Conservation (phyloP, 2,329 filamentous ascomycete species). For the Macrophomina tecta region DNA sequence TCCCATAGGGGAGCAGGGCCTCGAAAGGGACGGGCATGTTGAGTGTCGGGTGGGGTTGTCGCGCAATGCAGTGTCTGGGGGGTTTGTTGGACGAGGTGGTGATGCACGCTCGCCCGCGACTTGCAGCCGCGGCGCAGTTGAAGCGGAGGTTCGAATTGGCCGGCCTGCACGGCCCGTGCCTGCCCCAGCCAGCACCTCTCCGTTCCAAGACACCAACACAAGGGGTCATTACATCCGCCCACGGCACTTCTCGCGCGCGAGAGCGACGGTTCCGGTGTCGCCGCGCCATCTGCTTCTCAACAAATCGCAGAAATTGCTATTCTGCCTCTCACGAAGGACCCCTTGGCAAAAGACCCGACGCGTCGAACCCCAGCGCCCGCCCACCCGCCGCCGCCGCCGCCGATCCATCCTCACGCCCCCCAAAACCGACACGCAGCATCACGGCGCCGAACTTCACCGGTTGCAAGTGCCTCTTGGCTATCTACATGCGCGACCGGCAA, state of each 20-base stretch:
- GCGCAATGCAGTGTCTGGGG: constrained; percentile 6
- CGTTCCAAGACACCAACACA: constrained; percentile 25
- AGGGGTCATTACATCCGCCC: constrained; percentile 27
- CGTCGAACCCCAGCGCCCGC: constrained; percentile 20
- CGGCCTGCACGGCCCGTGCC: constrained; percentile 14
- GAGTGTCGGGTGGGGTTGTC: neutral
- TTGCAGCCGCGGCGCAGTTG: too few relatives aligned
- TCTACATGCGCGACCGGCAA: constrained; percentile 17
- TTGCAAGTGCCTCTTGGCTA: neutral
- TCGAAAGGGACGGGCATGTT: constrained; percentile 72
- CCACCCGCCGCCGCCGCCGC: constrained; percentile 22
- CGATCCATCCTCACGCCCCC: constrained; percentile 17
- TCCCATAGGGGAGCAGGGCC: constrained; percentile 67
- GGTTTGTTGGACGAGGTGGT: neutral
- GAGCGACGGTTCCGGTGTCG: constrained; percentile 43
- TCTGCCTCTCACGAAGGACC: constrained; percentile 28
- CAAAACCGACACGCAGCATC: constrained; percentile 22
- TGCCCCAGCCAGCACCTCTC: constrained; percentile 24
- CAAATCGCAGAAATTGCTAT: constrained; percentile 41
- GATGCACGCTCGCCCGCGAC: neutral
- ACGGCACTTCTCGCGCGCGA: constrained; percentile 37
- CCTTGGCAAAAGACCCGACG: neutral
- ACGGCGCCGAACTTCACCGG: neutral
- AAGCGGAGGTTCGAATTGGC: constrained; percentile 16
- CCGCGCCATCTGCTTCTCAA: constrained; percentile 36